These are phyloP conservation scores for Lichtheimia ornata DNA, from an alignment of 371 early-diverging fungal species.

Conservation along the genomic window DNA sequence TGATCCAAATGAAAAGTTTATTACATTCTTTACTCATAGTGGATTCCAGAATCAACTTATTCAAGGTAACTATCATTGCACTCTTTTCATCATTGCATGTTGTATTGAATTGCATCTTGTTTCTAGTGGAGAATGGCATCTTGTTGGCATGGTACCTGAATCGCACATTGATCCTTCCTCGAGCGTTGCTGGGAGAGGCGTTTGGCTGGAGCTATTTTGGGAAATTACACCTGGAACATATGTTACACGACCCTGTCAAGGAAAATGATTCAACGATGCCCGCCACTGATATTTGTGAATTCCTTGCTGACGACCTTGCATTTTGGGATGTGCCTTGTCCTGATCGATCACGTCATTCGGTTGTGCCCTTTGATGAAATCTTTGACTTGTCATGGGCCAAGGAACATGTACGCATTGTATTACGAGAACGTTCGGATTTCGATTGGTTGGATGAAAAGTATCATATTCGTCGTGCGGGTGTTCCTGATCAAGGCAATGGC, in stretches of 20 bases:
- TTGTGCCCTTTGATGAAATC: conserved; percentile 44
- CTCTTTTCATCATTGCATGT: neutral
- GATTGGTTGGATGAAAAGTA: conserved; percentile 38
- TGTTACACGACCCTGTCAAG: conserved; percentile 28
- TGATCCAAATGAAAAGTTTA: conserved; percentile 40
- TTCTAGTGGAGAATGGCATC: conserved; percentile 59
- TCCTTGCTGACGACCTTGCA: conserved; percentile 10
- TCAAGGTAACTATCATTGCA: conserved; percentile 31
- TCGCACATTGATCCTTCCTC: conserved; percentile 50
- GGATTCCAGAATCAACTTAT: conserved; percentile 63
- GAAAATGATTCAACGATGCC: conserved; percentile 8
- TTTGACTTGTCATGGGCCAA: conserved; percentile 49
- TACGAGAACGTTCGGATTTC: conserved; percentile 36
- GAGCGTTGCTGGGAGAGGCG: conserved; percentile 52
- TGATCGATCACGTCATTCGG: conserved; percentile 26
- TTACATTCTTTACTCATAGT: conserved; percentile 63
- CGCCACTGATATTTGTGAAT: conserved; percentile 15
- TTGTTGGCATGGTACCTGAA: conserved; percentile 55
- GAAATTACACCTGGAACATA: conserved; percentile 40
- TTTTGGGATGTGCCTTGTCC: conserved; percentile 29
- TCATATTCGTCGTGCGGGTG: conserved; percentile 26
- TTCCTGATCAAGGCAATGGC: conserved; percentile 17
- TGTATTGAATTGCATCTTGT: neutral
- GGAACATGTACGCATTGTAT: conserved; percentile 38
- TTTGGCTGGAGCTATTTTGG: conserved; percentile 50